Base-by-base conservation (phyloP, 75 land plant genomes). In the Picea glauca region DNA sequence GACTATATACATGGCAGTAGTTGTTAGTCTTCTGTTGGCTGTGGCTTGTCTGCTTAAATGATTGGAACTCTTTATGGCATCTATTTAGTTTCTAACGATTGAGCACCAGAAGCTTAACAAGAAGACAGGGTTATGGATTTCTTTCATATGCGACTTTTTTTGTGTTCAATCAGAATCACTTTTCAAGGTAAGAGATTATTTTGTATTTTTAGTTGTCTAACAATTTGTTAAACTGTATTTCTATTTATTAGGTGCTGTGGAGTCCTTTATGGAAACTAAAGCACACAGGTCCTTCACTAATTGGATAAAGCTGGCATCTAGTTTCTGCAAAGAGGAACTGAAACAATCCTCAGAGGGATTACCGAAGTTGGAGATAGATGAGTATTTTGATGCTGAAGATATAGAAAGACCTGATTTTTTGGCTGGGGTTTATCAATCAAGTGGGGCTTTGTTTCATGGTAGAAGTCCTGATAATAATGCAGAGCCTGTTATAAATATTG, bases 271-370 rank as follows among this genome's bases (percentile, higher is more conserved):
- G 82, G 82, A 80, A 58, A 35, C 60, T 17, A 54, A 56, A 76
- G 82, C 82, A 17, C 78, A 58, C 81, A 76, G 61, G 17, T 80
- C 82, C 26, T 80, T 80, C 60, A 13, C 26, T 60, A 60, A 31
- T 20, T 80, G 82, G 82, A 76, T 80, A 38, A 54, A 50, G 46
- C 17, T 80, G 21, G 82, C 82, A 57, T 80, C 62, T 11, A 76
- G 23, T 18, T 80, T 78, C 62, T 80, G 82, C 38, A 35, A 77
- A 38, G 82, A 80, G 56, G 58, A 80, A 75, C 20, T 77, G 79
- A 38, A 40, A 20, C 78, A 77, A 43, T 58, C 64, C 13, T 15
- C 46, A 17, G 77, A 79, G 21, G 80, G 38, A 73, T 38, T 54
- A 54, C 78, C 32, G 23, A 18, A 7, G 23, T 75, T 58, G 56